phyloP scores from a whole-genome alignment of 2,329 filamentous ascomycete species.

The Neonectria magnoliae region DNA sequence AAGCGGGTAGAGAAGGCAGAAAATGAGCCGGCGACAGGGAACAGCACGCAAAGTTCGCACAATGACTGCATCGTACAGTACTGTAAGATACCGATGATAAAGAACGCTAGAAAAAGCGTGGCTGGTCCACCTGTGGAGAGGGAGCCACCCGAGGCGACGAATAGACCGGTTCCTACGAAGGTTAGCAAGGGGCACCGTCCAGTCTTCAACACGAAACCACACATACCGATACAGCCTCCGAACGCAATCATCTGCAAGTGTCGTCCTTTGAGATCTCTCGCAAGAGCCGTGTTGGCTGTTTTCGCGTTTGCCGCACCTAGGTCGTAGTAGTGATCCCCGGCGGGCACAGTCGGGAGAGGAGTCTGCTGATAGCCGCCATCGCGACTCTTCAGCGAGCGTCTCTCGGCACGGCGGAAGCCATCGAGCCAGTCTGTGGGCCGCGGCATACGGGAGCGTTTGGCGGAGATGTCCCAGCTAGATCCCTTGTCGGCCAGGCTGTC shows the following conservation, averaged over 20 bases:
- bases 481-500: constrained; percentile 18
- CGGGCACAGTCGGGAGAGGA: not conserved
- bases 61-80: constrained; percentile 92
- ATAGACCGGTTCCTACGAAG: constrained; percentile 77
- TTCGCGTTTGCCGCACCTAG: constrained; percentile 66
- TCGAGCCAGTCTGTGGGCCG: constrained; percentile 34
- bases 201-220: not conserved
- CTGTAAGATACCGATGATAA: constrained; percentile 83
- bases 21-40: constrained; percentile 91
- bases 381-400: constrained; percentile 10
- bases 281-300: constrained; percentile 78
- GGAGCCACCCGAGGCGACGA: constrained; percentile 83
- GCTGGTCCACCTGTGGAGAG: constrained; percentile 79
- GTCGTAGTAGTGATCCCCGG: constrained; percentile 3
- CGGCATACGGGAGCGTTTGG: constrained; percentile 4
- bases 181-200: not conserved
- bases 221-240: constrained; percentile 82
- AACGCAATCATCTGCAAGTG: constrained; percentile 64
- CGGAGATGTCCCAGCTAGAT: constrained; percentile 25
- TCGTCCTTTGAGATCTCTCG: constrained; percentile 79
- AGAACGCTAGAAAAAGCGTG: constrained; percentile 78
- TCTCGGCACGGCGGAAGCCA: constrained; percentile 36
- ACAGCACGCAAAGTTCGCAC: constrained; percentile 88
- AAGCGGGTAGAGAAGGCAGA: constrained; percentile 92
- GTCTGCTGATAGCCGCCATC: constrained; percentile 12